A percentile compares a stretch with the other conserved stretches of the same genome.
Evolutionary conservation across 2,329 filamentous ascomycete species (phyloP).

Genomic region (Paraphaeosphaeria minitans): DNA sequence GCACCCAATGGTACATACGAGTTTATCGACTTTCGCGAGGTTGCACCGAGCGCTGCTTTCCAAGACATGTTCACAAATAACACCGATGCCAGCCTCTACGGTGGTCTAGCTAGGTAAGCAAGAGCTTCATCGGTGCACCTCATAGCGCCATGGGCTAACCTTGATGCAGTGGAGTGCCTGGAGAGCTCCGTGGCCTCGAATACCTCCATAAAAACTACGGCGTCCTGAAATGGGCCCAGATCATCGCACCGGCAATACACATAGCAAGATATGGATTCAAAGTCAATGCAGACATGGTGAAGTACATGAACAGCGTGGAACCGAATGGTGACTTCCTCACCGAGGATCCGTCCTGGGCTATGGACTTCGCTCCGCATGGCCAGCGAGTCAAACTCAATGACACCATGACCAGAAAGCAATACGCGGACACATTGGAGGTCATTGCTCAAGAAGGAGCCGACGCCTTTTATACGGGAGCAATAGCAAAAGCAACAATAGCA

Average conservation of each 20-base stretch:
- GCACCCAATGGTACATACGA: too few relatives aligned
- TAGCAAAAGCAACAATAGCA: slow-evolving; percentile 74
- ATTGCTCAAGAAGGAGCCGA: slow-evolving; percentile 75
- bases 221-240: slow-evolving; percentile 57
- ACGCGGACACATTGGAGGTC: slow-evolving; percentile 75
- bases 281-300: slow-evolving; percentile 73
- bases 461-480: slow-evolving; percentile 73
- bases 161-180: slow-evolving; percentile 67
- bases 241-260: slow-evolving; percentile 74
- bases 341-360: slow-evolving; percentile 61
- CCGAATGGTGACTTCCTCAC: slow-evolving; percentile 62
- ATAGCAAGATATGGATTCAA: slow-evolving; percentile 63
- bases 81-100: slow-evolving; percentile 84
- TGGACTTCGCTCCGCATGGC: slow-evolving; percentile 64
- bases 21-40: slow-evolving; percentile 83
- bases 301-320: slow-evolving; percentile 69
- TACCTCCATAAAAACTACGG: slow-evolving; percentile 76
- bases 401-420: slow-evolving; percentile 77
- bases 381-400: slow-evolving; percentile 88
- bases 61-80: slow-evolving; percentile 67
- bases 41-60: slow-evolving; percentile 75
- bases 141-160: too few relatives aligned
- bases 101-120: slow-evolving; percentile 86
- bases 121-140: too few relatives aligned
- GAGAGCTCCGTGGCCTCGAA: slow-evolving; percentile 78